Percentiles rank a stretch among this genome's conserved stretches.
phyloP scores from a whole-genome alignment of 2,329 filamentous ascomycete species.

The Aureobasidium pullulans region DNA sequence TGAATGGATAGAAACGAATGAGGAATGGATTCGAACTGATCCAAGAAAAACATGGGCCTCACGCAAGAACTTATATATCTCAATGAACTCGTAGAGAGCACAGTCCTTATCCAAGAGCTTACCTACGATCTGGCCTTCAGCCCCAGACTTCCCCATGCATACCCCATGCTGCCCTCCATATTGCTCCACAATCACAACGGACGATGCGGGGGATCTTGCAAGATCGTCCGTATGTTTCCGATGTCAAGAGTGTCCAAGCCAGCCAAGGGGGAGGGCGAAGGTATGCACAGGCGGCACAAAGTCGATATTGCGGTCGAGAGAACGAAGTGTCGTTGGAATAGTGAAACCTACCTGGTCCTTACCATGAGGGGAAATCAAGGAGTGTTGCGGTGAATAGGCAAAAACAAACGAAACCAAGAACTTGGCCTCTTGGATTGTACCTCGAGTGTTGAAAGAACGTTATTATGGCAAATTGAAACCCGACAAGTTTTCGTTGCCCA shows the following conservation, averaged over 20 bases:
- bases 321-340: neutral
- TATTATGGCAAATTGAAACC: neutral
- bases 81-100: neutral
- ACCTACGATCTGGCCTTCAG: neutral
- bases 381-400: neutral
- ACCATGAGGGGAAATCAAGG: neutral
- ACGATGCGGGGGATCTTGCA: neutral
- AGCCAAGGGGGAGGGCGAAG: neutral
- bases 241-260: slow-evolving; percentile 4
- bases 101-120: neutral
- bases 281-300: neutral
- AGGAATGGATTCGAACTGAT: neutral
- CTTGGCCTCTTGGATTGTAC: slow-evolving; percentile 3
- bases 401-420: neutral
- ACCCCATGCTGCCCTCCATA: neutral
- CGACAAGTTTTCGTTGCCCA: neutral
- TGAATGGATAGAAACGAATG: neutral
- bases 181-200: slow-evolving; percentile 1
- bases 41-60: neutral
- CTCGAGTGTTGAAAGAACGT: neutral
- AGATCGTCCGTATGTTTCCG: slow-evolving; percentile 1
- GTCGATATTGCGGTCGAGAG: neutral
- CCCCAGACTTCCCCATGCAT: slow-evolving; percentile 1
- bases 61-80: neutral
- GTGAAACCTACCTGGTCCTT: neutral